These are phyloP conservation scores for Ogataea pignaliae DNA, from an alignment of 805 yeast genomes.

Conservation along the genomic window DNA sequence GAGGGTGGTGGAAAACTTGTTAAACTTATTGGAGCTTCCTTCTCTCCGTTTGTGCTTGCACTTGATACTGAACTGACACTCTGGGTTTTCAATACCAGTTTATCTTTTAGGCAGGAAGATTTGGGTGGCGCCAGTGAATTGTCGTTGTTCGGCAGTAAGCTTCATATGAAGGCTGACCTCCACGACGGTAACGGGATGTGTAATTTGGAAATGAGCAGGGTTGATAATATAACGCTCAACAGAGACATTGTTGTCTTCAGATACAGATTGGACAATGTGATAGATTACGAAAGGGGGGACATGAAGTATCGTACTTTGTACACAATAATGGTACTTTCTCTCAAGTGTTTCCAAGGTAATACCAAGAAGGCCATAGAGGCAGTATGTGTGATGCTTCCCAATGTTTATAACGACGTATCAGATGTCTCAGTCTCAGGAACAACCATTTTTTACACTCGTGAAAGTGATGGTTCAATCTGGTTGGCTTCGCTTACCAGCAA, in stretches of 20 bases:
- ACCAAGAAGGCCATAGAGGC: not conserved
- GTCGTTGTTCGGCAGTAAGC: not conserved
- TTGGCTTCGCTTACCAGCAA: slow-evolving; percentile 7
- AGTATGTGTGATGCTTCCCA: not conserved
- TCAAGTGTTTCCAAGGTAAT: not conserved
- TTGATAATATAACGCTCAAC: slow-evolving; percentile 1
- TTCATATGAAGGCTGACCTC: not conserved
- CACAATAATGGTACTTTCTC: not conserved
- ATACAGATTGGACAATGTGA: not conserved
- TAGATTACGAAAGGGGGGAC: not conserved
- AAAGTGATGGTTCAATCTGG: slow-evolving; percentile 7
- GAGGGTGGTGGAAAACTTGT: not conserved
- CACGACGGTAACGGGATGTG: not conserved
- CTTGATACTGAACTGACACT: not conserved
- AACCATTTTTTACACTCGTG: slow-evolving; percentile 7
- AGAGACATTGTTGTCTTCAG: slow-evolving; percentile 3
- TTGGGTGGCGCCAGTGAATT: not conserved
- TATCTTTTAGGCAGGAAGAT: not conserved
- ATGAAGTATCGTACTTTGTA: not conserved
- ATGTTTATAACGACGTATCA: slow-evolving; percentile 7
- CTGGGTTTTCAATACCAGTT: slow-evolving; percentile 7
- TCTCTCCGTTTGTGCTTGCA: slow-evolving; percentile 7
- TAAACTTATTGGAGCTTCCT: slow-evolving; percentile 7
- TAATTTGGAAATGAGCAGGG: not conserved
- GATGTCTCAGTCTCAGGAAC: slow-evolving; percentile 6